Evolutionary conservation across 352 stramenopile genomes (phyloP), one percentile per base, ranked within the genome.

Genomic region (Phytophthora quininea): DNA sequence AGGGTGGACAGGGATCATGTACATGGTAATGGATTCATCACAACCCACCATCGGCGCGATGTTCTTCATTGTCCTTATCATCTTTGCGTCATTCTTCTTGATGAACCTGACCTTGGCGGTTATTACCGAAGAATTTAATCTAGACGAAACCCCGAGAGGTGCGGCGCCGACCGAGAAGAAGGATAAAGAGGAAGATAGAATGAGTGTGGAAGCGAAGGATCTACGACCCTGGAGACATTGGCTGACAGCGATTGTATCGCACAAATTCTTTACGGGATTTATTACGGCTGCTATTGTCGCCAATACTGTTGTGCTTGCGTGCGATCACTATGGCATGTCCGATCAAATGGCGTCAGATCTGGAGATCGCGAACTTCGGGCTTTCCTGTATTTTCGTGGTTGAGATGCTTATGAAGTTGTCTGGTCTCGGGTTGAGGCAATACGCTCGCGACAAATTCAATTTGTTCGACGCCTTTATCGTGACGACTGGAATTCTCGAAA

Each of bases 1-100:
- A 79, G 96, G 96, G 0, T 98, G 96, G 96, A 96, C 84, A 1
- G 47, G 71, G 37, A 91, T 98, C 55, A 98, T 98, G 88, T 96
- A 98, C 71, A 93, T 93, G 76, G 79, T 93, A 19, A 80, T 89
- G 77, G 68, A 88, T 54, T 76, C 80, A 12, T 82, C 80, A 7
- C 66, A 80, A 40, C 69, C 93, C 55, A 37, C 88, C 6, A 53
- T 96, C 2, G 89, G 64, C 6, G 75, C 80, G 2, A 40, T 98
- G 0, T 98, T 96, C 65, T 98, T 98, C 60, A 76, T 96, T n/a
- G 62, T 83, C 2, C 69, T 98, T 1, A 88, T 98, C 27, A 89
- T 98, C 45, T 95, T 97, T 37, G 95, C 89, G 19, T 92, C 88
- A 1, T 98, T 97, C 59, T 98, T 98, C 64, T 77, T 98, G n/a